Evolutionary conservation across 805 yeast genomes (phyloP), one percentile per base, ranked within the genome.

Genomic region (Candida khao-thaluensis): DNA sequence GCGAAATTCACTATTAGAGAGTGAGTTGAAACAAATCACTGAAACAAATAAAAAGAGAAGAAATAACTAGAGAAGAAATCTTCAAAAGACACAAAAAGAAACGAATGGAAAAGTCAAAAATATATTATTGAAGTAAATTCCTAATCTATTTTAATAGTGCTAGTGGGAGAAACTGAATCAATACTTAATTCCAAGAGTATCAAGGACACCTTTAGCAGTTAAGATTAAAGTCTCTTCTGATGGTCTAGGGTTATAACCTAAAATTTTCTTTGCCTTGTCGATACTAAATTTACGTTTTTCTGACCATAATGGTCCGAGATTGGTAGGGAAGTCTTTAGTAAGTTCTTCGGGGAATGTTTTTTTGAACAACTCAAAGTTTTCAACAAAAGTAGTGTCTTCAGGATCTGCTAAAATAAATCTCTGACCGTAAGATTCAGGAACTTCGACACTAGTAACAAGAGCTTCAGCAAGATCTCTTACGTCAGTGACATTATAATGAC

Each of bases 391-490:
- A 4, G 27, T 16, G 17, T 26, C 28, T 9, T 35, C 23, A 3
- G 21, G 35, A 12, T 18, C 26, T 5, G 18, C 16, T 10, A 42
- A 10, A 23, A 42, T 22, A 15, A 38, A 26, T 28, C 36, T 35
- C 35, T 42, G 35, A 21, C 40, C 42, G 8, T 31, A 36, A 7
- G 40, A 27, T 23, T 38, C 38, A 5, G 21, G 14, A 1, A 2
- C 16, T 15, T 38, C 42, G 7, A 23, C 21, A 3, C 34, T 24
- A 12, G 27, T 35, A 16, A 32, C 40, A 17, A 42, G 35, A 9
- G 40, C 38, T 3, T 35, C 21, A 8, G 40, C 26, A 16, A 42
- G 15, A 17, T 42, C 45, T 28, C 37, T 26, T 5, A 42, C 45
- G 24, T 42, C 42, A 7, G 45, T 30, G 12, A 27, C 25, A 21